Evolutionary conservation across 495 filamentous ascomycete species (phyloP).

Genomic region (Penicillium bialowiezense): DNA sequence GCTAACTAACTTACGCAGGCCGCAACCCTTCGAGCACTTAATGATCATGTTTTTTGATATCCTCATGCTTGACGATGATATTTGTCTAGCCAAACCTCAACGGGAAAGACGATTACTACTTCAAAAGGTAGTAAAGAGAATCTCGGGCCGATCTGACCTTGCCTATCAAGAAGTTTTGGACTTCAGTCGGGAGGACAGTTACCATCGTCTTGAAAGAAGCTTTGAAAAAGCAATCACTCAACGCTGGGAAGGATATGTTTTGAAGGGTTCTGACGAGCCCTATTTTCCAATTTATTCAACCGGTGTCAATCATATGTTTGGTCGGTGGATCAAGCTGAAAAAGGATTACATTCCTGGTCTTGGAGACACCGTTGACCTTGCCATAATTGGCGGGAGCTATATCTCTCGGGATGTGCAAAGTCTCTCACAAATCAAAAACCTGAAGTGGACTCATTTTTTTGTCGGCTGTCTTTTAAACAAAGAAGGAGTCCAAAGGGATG

Average conservation of each 20-base stretch:
- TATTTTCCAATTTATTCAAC: constrained; percentile 60
- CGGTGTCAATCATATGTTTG: constrained; percentile 29
- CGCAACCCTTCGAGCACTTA: constrained; percentile 68
- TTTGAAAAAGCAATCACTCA: constrained; percentile 65
- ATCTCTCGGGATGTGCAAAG: constrained; percentile 53
- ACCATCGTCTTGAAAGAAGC: constrained; percentile 49
- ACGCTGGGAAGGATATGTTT: constrained; percentile 70
- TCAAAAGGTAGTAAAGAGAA: constrained; percentile 51
- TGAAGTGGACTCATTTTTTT: constrained; percentile 75
- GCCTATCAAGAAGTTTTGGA: constrained; percentile 61
- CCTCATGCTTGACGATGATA: constrained; percentile 66
- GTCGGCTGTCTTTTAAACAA: constrained; percentile 77
- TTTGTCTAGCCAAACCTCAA: constrained; percentile 58
- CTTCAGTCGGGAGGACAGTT: constrained; percentile 48
- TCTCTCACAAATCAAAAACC: constrained; percentile 38
- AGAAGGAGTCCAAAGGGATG: constrained; percentile 51
- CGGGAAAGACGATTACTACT: constrained; percentile 59
- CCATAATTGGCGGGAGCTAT: constrained; percentile 69
- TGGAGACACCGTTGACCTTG: constrained; percentile 80
- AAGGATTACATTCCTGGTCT: constrained; percentile 82
- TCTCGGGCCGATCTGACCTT: constrained; percentile 58
- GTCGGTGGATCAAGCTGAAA: constrained; percentile 78
- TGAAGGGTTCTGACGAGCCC: constrained; percentile 75
- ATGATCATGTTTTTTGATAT: constrained; percentile 85
- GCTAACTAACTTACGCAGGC: constrained; percentile 33